A percentile compares a stretch with the other conserved stretches of the same genome.
These are phyloP conservation scores for Didymosphaeria variabile DNA, from an alignment of 2,329 filamentous ascomycete genomes.

Conservation along the genomic window DNA sequence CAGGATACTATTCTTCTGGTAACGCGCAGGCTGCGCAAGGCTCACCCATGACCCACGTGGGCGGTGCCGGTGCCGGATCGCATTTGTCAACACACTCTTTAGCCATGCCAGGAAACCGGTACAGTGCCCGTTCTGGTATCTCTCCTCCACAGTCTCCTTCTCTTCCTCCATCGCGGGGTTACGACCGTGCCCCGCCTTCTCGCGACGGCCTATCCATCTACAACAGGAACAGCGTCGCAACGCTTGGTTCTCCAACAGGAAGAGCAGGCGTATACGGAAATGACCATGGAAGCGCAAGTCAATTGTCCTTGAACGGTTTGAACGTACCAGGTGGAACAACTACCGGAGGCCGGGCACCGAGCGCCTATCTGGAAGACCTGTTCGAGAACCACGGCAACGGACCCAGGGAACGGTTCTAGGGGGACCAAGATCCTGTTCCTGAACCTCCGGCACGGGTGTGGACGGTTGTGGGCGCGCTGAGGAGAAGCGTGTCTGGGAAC, in stretches of 20 bases:
- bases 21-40: conserved; percentile 59
- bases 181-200: conserved; percentile 44
- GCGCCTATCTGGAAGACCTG: conserved; percentile 88
- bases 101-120: conserved; percentile 42
- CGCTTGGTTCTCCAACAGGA: conserved; percentile 42
- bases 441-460: conserved; percentile 16
- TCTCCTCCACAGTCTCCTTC: conserved; percentile 48
- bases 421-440: conserved; percentile 25
- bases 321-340: conserved; percentile 62
- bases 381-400: conserved; percentile 74
- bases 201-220: conserved; percentile 44
- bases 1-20: conserved; percentile 87
- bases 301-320: conserved; percentile 69
- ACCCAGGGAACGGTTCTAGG: conserved; percentile 44
- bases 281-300: conserved; percentile 65
- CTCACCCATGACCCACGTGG: conserved; percentile 53
- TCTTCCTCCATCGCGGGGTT: conserved; percentile 48
- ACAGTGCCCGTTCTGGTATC: conserved; percentile 42
- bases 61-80: conserved; percentile 44
- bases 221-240: conserved; percentile 50
- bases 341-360: conserved; percentile 78
- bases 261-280: conserved; percentile 40
- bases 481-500: conserved; percentile 5
- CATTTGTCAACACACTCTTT: conserved; percentile 44
- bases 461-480: conserved; percentile 12